Conservation (phyloP, 495 filamentous ascomycete genomes). For the Tricharina praecox region DNA sequence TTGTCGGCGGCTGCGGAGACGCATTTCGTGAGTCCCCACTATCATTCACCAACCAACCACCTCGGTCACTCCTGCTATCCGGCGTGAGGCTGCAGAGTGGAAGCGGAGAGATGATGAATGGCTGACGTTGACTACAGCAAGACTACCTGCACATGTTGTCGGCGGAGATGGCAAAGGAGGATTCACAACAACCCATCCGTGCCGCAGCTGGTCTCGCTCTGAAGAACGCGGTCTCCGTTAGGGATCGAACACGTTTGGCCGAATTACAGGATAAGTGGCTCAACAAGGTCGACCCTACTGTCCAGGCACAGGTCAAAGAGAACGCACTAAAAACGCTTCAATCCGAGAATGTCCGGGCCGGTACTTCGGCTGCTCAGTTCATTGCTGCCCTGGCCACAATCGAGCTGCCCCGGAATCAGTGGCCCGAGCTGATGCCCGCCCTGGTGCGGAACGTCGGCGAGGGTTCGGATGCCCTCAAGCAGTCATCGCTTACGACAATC, state of each 20-base stretch:
- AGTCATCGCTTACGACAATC: conserved; percentile 81
- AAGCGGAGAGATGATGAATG: conserved; percentile 19
- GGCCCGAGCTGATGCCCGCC: conserved; percentile 81
- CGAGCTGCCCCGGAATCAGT: conserved; percentile 81
- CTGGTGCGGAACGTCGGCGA: conserved; percentile 82
- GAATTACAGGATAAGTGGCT: conserved; percentile 86
- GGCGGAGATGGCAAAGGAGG: conserved; percentile 82
- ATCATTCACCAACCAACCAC: no score
- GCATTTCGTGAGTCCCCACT: conserved; percentile 66
- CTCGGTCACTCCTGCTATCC: no score
- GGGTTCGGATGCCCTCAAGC: conserved; percentile 73
- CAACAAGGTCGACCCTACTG: conserved; percentile 53
- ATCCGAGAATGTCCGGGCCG: conserved; percentile 59
- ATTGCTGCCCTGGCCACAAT: conserved; percentile 88
- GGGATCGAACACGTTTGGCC: conserved; percentile 69
- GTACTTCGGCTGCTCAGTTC: conserved; percentile 80
- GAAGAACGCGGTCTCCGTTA: conserved; percentile 90
- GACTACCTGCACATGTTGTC: conserved; percentile 80
- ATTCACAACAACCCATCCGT: conserved; percentile 63
- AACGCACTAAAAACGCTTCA: conserved; percentile 69
- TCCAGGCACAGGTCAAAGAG: conserved; percentile 72
- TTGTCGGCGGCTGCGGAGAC: conserved; percentile 76
- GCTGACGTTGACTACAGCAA: conserved; percentile 39
- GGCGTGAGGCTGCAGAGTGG: conserved; percentile 7
- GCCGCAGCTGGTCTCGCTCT: conserved; percentile 85